Conservation (phyloP, 805 yeast genomes). For the Phaffomyces thermotolerans region DNA sequence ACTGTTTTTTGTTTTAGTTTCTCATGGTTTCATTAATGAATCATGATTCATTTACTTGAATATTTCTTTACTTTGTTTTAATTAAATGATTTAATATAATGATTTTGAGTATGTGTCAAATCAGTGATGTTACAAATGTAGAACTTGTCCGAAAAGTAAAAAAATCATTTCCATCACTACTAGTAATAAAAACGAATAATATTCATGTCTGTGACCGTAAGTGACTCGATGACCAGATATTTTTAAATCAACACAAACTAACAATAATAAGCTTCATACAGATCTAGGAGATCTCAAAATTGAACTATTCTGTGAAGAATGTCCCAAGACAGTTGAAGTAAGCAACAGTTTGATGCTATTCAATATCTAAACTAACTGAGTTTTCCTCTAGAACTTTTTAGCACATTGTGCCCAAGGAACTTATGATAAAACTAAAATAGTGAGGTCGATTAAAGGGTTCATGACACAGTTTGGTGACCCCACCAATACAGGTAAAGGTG, state of each 20-base stretch:
- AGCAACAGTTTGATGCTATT: conserved; percentile 6
- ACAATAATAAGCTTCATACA: conserved; percentile 27
- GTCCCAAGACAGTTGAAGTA: conserved; percentile 33
- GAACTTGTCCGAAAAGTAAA: no score
- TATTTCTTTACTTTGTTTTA: no score
- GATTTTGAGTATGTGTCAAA: no score
- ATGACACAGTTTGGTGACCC: conserved; percentile 90
- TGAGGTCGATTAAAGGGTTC: conserved; percentile 62
- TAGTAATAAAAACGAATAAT: no score
- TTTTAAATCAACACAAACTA: background rate
- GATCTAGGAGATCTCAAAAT: conserved; percentile 32
- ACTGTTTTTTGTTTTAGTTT: no score
- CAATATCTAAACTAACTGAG: background rate
- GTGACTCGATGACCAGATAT: no score
- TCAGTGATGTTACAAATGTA: no score
- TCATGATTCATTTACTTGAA: no score
- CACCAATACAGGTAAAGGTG: conserved; percentile 68
- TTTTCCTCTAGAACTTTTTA: conserved; percentile 29
- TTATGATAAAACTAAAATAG: conserved; percentile 49
- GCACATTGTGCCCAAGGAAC: conserved; percentile 40
- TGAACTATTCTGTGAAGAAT: conserved; percentile 31
- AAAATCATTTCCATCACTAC: no score
- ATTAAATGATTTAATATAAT: no score
- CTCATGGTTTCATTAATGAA: no score
- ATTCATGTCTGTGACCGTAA: conserved; percentile 19